Evolutionary conservation across 495 filamentous ascomycete genomes (phyloP), one percentile per base, ranked within the genome.

Genomic region (Parachaetomium inaequale): DNA sequence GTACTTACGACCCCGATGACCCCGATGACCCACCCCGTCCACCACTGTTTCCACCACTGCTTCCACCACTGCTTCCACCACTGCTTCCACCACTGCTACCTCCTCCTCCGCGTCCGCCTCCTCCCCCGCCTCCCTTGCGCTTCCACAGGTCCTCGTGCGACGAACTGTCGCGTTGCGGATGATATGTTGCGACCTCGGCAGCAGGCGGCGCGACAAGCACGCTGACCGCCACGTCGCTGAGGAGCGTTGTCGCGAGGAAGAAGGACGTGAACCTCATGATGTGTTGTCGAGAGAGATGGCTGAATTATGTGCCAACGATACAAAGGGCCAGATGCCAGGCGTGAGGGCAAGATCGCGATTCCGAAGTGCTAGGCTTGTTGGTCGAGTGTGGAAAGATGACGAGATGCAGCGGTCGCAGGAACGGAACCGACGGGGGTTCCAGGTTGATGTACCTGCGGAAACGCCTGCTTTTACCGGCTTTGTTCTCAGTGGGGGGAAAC

Each of bases 111-210:
- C 80, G 74, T 60, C 81, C 79, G 25, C 80, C 78, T 23, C 77
- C 72, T 25, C 81, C 79, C 14, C 82, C 82, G 49, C 81, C 81
- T 36, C 81, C 84, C 63, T 81, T 81, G 36, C 84, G 76, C 76
- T 85, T 86, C 76, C 78, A 82, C 63, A 85, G 68, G 2, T 83
- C 77, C 38, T 75, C 66, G 59, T 61, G 63, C 0, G 66, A 55
- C 14, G 40, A 29, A 7, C 52, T 50, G 63, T 68, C 63, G 6
- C 65, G 64, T 50, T 75, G 31, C 36, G 64, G 63, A 19, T 73
- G 60, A 12, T 64, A 50, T n/a, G 61, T 58, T 23, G 67, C 70
- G 55, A 73, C 21, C 17, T 64, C 68, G 59, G 49, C 61, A 53
- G 55, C 46, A 11, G 55, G 51, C 10, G 60, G 31, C 21, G 64